Evolutionary conservation across 495 filamentous ascomycete genomes (phyloP), one percentile per base, ranked within the genome.

Genomic region (Penicillium psychrofluorescens): DNA sequence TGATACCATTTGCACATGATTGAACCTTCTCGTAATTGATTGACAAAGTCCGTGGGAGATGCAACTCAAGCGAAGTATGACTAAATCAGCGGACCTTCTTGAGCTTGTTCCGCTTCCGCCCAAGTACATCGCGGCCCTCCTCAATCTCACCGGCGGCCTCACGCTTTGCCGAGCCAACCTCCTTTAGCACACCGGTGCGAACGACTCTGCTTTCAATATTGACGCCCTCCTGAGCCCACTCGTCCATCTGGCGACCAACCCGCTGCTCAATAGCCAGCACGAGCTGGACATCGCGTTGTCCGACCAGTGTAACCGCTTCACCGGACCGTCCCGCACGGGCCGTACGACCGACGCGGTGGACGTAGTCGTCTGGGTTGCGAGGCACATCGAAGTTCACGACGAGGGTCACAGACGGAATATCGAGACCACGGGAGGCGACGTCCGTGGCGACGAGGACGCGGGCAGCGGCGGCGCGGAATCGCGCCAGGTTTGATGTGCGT

Each of bases 381-480:
- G 92, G 92, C 12, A 99, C 80, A 56, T 97, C 94, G 58, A 87
- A 97, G 61, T 99, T 97, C 39, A 99, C 68, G 7, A 99, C 91
- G 9, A 97, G 63, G 41, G 77, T 83, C 1, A 97, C 94, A 46
- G 84, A 84, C 0, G 90, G 94, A 44, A 99, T 95, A 72, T 99
- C 92, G 8, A 99, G 77, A 76, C 92, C 92, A 55, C 92, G 76
- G n/a, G 87, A 83, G 1, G 92, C 92, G 11, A 99, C 91, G 61
- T 99, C 94, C 0, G 92, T 97, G 3, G 94, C 94, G 8, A 99
- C 83, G 4, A 99, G 73, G 41, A 99, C 80, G 6, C 92, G 77
- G 10, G 92, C 91, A 0, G 90, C 91, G n/a, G 78, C 76, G 7
- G 92, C 94, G 11, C 92, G 83, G 72, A 97, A 99, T 13, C 89